These are phyloP conservation scores for Xerocomellus amylosporus DNA, from an alignment of 768 basidiomycete species.

Conservation along the genomic window DNA sequence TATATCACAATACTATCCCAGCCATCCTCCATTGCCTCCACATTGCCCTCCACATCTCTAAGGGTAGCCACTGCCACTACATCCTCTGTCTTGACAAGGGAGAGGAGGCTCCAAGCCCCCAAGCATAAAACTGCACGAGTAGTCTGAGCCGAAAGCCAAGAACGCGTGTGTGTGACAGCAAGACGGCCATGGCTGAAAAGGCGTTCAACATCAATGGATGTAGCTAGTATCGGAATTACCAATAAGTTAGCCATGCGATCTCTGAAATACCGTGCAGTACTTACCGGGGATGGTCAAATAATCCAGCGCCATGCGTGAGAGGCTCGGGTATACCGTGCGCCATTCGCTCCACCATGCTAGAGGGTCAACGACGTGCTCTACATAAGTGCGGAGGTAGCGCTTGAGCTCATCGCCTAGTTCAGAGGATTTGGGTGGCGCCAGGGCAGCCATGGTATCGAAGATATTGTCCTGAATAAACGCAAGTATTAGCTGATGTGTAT, in stretches of 20 bases:
- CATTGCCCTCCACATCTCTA: not conserved
- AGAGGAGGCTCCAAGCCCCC: not conserved
- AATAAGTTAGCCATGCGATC: too few relatives aligned
- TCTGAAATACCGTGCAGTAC: too few relatives aligned
- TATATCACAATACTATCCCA: too few relatives aligned
- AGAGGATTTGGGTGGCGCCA: not conserved
- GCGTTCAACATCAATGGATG: not conserved
- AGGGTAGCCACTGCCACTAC: not conserved
- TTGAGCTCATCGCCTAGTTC: not conserved
- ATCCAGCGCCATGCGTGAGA: too few relatives aligned
- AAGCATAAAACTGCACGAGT: not conserved
- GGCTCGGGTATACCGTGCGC: too few relatives aligned
- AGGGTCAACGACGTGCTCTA: not conserved
- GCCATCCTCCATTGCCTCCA: too few relatives aligned
- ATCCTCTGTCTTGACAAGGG: too few relatives aligned
- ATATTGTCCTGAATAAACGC: not conserved
- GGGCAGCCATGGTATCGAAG: not conserved
- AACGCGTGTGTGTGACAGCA: not conserved
- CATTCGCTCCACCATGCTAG: not conserved
- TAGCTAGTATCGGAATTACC: not conserved
- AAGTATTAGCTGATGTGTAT: not conserved
- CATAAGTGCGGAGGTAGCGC: not conserved
- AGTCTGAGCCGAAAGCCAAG: not conserved
- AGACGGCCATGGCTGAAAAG: not conserved
- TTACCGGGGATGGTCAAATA: too few relatives aligned